Conservation (phyloP, 2,329 filamentous ascomycete genomes). For the Juglanconis juglandina region DNA sequence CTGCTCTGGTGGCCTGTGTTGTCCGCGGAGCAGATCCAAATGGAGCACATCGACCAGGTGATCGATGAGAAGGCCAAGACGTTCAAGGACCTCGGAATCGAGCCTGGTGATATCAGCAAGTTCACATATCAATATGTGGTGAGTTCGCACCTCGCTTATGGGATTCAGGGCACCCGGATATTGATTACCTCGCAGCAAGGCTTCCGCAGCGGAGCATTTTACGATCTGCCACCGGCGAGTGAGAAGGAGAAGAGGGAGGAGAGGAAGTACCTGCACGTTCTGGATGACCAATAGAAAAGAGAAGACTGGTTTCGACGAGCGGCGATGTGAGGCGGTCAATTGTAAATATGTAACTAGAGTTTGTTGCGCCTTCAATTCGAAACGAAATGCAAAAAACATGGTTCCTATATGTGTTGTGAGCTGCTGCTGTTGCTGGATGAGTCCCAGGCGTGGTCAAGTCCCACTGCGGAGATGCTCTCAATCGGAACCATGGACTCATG, state of each 20-base stretch:
- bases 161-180: background rate
- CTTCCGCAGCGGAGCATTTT: slow-evolving; percentile 83
- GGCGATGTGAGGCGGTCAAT: slow-evolving; percentile 18
- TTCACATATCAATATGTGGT: slow-evolving; percentile 94
- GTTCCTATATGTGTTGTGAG: background rate
- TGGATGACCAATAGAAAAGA: slow-evolving; percentile 71
- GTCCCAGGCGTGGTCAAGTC: background rate
- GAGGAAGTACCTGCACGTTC: slow-evolving; percentile 93
- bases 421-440: background rate
- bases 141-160: slow-evolving; percentile 34
- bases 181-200: slow-evolving; percentile 61
- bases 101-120: slow-evolving; percentile 79
- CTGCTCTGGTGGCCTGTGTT: slow-evolving; percentile 84
- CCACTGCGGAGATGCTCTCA: background rate
- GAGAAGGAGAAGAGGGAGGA: slow-evolving; percentile 93
- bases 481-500: background rate
- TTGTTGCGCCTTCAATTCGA: slow-evolving; percentile 22
- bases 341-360: slow-evolving; percentile 31
- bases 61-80: slow-evolving; percentile 93
- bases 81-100: slow-evolving; percentile 88
- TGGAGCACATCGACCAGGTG: slow-evolving; percentile 87
- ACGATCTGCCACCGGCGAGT: slow-evolving; percentile 89
- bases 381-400: slow-evolving; percentile 9
- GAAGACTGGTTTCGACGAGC: slow-evolving; percentile 16
- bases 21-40: slow-evolving; percentile 81